phyloP scores from a whole-genome alignment of 2,329 filamentous ascomycete species.

The Mariannaea elegans region DNA sequence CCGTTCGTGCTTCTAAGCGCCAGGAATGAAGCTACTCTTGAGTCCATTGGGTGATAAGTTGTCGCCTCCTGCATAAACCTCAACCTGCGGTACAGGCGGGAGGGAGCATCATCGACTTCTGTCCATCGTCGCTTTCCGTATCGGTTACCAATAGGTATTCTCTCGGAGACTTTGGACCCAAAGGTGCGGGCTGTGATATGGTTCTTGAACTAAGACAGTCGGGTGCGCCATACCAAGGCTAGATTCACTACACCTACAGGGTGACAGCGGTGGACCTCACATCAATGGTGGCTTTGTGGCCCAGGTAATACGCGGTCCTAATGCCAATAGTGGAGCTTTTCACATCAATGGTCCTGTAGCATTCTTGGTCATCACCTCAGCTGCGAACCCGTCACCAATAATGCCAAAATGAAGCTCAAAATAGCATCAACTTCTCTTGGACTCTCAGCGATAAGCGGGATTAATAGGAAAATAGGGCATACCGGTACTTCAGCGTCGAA shows the following conservation, averaged over 20 bases:
- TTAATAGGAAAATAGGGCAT: conserved; percentile 18
- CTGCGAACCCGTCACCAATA: conserved; percentile 26
- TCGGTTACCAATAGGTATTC: neutral
- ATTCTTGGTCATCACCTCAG: conserved; percentile 18
- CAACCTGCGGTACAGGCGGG: conserved; percentile 10
- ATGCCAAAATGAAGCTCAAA: conserved; percentile 30
- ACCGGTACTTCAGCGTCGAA: neutral
- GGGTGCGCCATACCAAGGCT: too few species aligned
- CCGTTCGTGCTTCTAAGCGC: conserved; percentile 31
- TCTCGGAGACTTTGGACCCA: neutral
- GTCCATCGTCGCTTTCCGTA: neutral
- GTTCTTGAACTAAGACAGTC: too few species aligned
- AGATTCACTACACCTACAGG: too few species aligned
- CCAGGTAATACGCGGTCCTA: conserved; percentile 7
- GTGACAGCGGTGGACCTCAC: conserved; percentile 26
- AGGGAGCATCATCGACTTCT: conserved; percentile 6
- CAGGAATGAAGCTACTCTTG: conserved; percentile 24
- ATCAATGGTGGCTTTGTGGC: neutral
- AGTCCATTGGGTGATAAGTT: conserved; percentile 24
- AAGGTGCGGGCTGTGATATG: neutral
- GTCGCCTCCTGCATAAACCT: conserved; percentile 30
- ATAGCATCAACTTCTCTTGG: conserved; percentile 34
- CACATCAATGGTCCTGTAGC: neutral
- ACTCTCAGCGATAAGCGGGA: conserved; percentile 18
- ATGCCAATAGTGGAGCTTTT: conserved; percentile 7